Evolutionary conservation across 768 basidiomycete species (phyloP).

Genomic region (Trametes maxima): DNA sequence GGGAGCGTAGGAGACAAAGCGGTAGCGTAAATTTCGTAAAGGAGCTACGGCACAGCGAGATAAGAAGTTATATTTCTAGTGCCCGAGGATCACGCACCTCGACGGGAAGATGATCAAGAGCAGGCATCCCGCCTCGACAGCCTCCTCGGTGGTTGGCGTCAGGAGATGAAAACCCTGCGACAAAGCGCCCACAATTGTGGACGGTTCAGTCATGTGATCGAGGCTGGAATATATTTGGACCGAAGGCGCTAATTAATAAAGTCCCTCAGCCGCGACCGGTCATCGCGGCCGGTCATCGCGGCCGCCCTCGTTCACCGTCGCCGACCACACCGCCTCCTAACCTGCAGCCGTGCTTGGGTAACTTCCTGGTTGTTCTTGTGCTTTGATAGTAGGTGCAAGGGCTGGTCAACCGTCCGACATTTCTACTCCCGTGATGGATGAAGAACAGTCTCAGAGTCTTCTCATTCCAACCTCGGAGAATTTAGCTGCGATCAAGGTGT

Average conservation of each 20-base stretch:
- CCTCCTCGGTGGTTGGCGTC: not conserved
- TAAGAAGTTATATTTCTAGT: not conserved
- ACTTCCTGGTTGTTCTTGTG: not conserved
- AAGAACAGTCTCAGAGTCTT: slow-evolving; percentile 32
- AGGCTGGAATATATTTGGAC: not conserved
- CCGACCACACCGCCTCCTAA: not conserved
- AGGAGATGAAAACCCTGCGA: not conserved
- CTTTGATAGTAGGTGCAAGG: too few species aligned
- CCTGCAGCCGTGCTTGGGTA: not conserved
- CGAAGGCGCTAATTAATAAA: not conserved
- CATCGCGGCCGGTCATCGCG: not conserved
- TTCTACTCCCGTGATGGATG: slow-evolving; percentile 19
- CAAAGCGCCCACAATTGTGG: not conserved
- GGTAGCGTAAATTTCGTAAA: slow-evolving; percentile 76
- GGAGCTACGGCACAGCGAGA: slow-evolving; percentile 50
- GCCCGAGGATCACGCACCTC: slow-evolving; percentile 34
- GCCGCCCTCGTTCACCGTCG: not conserved
- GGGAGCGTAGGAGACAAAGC: slow-evolving; percentile 71
- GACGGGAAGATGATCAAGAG: slow-evolving; percentile 36
- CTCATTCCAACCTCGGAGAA: slow-evolving; percentile 59
- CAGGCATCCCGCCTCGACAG: not conserved
- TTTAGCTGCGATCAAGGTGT: slow-evolving; percentile 69
- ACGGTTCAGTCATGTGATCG: not conserved
- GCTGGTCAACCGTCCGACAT: not conserved
- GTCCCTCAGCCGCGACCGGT: too few species aligned